Evolutionary conservation across 768 basidiomycete genomes (phyloP).

Genomic region (Lentinula boryana): DNA sequence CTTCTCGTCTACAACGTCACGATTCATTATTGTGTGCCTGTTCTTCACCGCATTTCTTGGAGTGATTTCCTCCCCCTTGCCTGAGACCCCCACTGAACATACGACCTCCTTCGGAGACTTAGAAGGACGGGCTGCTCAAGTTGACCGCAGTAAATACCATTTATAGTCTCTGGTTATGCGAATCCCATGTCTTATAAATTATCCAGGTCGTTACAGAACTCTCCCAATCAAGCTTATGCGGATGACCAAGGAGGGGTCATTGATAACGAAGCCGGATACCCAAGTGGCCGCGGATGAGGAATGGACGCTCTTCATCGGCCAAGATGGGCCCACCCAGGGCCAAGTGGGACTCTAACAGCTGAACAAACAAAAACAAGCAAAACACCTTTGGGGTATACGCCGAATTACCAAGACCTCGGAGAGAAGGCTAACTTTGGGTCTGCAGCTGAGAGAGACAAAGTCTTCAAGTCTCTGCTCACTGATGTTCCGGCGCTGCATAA

Average conservation of each 20-base stretch:
- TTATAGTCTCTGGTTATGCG: no score
- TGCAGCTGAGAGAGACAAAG: background rate
- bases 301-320: background rate
- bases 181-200: background rate
- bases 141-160: background rate
- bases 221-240: background rate
- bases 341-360: background rate
- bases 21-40: background rate
- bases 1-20: background rate
- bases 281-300: background rate
- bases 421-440: background rate
- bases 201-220: background rate
- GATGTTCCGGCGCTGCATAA: background rate
- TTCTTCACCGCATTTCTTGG: background rate
- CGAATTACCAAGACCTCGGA: background rate
- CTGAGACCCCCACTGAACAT: background rate
- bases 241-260: background rate
- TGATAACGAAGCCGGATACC: background rate
- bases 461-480: background rate
- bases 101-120: background rate
- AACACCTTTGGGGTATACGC: no score
- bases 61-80: background rate
- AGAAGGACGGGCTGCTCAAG: background rate
- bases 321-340: background rate
- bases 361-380: no score